Percentiles rank a stretch among this genome's conserved stretches.
Conservation (phyloP, 2,329 filamentous ascomycete species). For the Paecilomyces dactylethromorphus region DNA sequence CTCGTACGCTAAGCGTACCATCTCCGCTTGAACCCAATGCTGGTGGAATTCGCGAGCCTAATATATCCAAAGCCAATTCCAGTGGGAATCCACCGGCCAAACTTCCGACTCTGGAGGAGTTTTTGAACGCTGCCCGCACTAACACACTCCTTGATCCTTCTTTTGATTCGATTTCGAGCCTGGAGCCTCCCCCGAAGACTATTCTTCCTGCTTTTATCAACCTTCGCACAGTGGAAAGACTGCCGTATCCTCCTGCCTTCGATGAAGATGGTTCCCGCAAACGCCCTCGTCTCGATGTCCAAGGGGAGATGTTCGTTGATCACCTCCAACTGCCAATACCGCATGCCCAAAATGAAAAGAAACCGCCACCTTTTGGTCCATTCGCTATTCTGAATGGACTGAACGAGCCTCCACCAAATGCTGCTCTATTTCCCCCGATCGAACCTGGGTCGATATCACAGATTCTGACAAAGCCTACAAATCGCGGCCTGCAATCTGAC, state of each 20-base stretch:
- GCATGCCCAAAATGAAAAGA: constrained; percentile 39
- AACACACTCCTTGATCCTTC: constrained; percentile 26
- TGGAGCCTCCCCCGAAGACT: constrained; percentile 33
- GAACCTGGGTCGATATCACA: constrained; percentile 41
- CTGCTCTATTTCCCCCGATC: constrained; percentile 55
- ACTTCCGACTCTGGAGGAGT: constrained; percentile 29
- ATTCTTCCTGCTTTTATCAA: constrained; percentile 43
- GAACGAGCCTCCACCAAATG: constrained; percentile 58
- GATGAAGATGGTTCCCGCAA: constrained; percentile 34
- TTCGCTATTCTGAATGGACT: constrained; percentile 52
- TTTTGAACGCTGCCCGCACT: constrained; percentile 28
- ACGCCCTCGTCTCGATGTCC: constrained; percentile 36
- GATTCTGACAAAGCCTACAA: constrained; percentile 29
- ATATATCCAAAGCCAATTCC: constrained; percentile 21
- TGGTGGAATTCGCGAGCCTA: constrained; percentile 24
- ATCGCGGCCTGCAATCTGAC: constrained; percentile 17
- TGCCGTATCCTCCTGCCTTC: constrained; percentile 34
- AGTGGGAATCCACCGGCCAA: constrained; percentile 26
- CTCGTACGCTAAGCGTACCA: constrained; percentile 34
- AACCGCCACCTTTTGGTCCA: constrained; percentile 37
- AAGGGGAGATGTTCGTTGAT: constrained; percentile 35
- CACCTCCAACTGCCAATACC: constrained; percentile 43
- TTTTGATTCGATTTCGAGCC: constrained; percentile 21
- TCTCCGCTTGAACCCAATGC: constrained; percentile 41
- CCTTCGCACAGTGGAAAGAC: constrained; percentile 40